Base-by-base conservation (phyloP, 2,329 filamentous ascomycete species). In the Clonostachys sp. region DNA sequence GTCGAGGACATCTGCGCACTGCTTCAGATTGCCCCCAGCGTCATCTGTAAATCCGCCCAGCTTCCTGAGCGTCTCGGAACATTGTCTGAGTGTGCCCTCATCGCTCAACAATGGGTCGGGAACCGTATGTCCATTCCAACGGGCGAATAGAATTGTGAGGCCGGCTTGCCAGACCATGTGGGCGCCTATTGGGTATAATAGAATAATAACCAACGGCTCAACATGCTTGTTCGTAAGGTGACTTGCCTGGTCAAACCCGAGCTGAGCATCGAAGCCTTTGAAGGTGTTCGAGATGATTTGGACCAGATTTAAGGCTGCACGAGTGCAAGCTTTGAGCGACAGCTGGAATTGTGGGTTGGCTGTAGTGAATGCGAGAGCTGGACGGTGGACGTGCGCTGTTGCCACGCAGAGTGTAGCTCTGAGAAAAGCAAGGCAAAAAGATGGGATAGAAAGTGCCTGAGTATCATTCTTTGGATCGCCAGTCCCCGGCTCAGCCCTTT, bases 161-260 rank as follows among this genome's bases (percentile, higher is more conserved):
- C 57, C 57, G 13, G 54, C 53, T 36, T 60, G 52, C 57, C 55
- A 59, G 9, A 60, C 48, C 56, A 59, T 58, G 34, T 59, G 56
- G 14, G 53, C 41, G n/a, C 57, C 53, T 17, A 53, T 55, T 3
- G 57, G 57, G 8, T 57, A 58, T 3, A 59, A 51, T 5, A 58
- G 48, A 1, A 40, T 45, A 6, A 50, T 34, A 20, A 42, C 34
- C 8, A 52, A 34, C 18, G 47, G 35, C n/a, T 48, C 47, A 6
- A 44, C 12, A 14, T 14, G 16, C 43, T 38, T 30, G 20, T 45
- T 33, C 39, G 44, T 36, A 18, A 13, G 41, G 8, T 16, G 24
- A 4, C 4, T 9, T 30, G 24, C 24, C 24, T 30, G 24, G 24
- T 30, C 24, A 30, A 30, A 30, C 8, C 8, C 24, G 14, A 39